These are phyloP conservation scores for Tolypocladium capitatum DNA, from an alignment of 2,329 filamentous ascomycete genomes.

Conservation along the genomic window DNA sequence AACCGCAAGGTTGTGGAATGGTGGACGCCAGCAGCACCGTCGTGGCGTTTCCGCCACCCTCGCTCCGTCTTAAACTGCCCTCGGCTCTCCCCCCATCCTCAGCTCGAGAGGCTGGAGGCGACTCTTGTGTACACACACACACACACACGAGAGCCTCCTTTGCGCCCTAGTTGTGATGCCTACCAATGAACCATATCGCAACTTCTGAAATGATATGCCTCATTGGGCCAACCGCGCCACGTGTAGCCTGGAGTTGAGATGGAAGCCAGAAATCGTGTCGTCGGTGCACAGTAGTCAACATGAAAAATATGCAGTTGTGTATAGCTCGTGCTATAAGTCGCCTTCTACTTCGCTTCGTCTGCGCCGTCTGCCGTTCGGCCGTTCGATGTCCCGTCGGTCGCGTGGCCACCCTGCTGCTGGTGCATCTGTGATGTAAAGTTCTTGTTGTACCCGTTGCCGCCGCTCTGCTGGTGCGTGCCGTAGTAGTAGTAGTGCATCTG, in stretches of 20 bases:
- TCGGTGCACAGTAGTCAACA: constrained; percentile 9
- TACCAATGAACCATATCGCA: constrained; percentile 7
- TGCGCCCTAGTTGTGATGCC: constrained; percentile 2
- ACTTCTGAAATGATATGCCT: constrained; percentile 4
- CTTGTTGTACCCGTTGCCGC: constrained; percentile 41
- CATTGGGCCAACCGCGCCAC: constrained; percentile 2
- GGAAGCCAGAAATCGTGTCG: constrained; percentile 11
- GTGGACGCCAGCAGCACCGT: neutral
- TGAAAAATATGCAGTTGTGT: constrained; percentile 5
- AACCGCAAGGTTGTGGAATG: neutral
- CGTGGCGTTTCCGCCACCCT: neutral
- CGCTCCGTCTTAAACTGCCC: neutral
- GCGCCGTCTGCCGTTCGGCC: constrained; percentile 22
- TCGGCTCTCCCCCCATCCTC: neutral
- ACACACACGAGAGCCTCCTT: neutral
- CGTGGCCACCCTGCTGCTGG: constrained; percentile 23
- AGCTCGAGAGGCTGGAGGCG: neutral
- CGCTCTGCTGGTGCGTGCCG: constrained; percentile 40
- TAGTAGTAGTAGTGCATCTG: constrained; percentile 54
- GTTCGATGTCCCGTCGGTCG: constrained; percentile 19
- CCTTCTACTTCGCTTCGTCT: constrained; percentile 31
- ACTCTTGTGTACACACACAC: neutral
- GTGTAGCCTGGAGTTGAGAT: constrained; percentile 8
- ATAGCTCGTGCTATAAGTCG: constrained; percentile 4
- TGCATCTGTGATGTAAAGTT: constrained; percentile 32